Conservation (phyloP, 805 yeast genomes). For the Schwanniomyces occidentalis region DNA sequence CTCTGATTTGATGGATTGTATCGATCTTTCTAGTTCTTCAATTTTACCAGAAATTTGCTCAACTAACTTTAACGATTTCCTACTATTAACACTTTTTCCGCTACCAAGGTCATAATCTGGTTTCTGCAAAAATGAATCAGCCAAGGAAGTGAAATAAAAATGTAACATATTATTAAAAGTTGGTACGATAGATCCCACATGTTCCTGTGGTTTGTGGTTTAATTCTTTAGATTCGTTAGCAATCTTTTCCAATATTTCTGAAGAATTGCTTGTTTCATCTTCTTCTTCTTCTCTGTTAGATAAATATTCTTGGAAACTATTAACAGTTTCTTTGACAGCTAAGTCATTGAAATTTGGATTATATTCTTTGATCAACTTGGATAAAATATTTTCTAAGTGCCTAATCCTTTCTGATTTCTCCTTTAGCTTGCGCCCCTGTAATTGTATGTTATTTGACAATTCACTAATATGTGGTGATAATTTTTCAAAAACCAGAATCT, state of each 20-base stretch:
- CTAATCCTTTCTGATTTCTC: conserved; percentile 17
- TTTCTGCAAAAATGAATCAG: conserved; percentile 3
- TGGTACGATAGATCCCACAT: conserved; percentile 13
- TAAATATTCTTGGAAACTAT: conserved; percentile 48
- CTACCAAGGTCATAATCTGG: too few relatives aligned
- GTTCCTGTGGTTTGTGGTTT: conserved; percentile 1
- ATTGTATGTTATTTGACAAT: conserved; percentile 8
- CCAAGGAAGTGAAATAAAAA: conserved; percentile 18
- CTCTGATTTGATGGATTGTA: conserved; percentile 14
- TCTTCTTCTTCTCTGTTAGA: conserved; percentile 34
- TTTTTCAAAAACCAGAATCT: conserved; percentile 14
- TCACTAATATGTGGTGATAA: conserved; percentile 16
- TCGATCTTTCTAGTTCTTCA: conserved; percentile 15
- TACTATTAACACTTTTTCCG: too few relatives aligned
- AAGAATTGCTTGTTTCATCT: conserved; percentile 7
- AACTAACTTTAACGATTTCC: too few relatives aligned
- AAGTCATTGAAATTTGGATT: conserved; percentile 85
- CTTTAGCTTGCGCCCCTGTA: conserved; percentile 11
- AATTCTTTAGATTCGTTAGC: conserved; percentile 14
- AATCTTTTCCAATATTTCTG: conserved; percentile 21
- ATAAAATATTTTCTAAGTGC: conserved; percentile 48
- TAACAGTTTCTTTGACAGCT: conserved; percentile 76
- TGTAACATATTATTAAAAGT: conserved; percentile 24
- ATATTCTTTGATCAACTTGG: conserved; percentile 54
- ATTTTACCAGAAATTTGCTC: conserved; percentile 10